Evolutionary conservation across 2,329 filamentous ascomycete species (phyloP).

Genomic region (Epicoccum nigrum): DNA sequence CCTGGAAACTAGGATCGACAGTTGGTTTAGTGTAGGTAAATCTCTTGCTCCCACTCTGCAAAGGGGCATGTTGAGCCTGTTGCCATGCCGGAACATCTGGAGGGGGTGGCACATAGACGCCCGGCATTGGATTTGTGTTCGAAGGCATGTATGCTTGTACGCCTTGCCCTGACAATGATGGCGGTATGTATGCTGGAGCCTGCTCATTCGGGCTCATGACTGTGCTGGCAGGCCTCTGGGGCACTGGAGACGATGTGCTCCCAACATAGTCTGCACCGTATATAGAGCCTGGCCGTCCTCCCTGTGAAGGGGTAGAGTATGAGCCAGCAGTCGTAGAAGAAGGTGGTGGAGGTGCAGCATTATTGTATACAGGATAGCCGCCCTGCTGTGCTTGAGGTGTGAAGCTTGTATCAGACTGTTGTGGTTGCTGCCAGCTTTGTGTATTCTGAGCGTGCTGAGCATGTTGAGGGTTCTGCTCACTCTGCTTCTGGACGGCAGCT

Average conservation of each 20-base stretch:
- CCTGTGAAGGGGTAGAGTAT: constrained; percentile 40
- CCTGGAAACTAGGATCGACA: constrained; percentile 34
- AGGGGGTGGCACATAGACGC: constrained; percentile 45
- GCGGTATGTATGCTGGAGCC: constrained; percentile 41
- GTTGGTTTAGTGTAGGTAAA: constrained; percentile 41
- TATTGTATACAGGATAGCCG: constrained; percentile 36
- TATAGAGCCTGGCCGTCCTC: constrained; percentile 34
- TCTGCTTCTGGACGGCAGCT: constrained; percentile 29
- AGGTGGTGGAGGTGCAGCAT: constrained; percentile 35
- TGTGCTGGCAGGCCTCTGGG: constrained; percentile 29
- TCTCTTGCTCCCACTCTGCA: constrained; percentile 39
- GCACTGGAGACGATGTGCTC: constrained; percentile 23
- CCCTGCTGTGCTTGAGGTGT: constrained; percentile 33
- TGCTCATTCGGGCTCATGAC: constrained; percentile 42
- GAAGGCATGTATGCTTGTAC: constrained; percentile 42
- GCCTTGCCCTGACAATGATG: constrained; percentile 42
- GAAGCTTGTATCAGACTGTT: constrained; percentile 28
- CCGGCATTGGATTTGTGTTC: constrained; percentile 45
- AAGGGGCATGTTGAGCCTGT: constrained; percentile 43
- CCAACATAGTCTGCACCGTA: constrained; percentile 36
- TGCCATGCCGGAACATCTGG: constrained; percentile 47
- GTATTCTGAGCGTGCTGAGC: constrained; percentile 11
- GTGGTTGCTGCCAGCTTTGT: constrained; percentile 27
- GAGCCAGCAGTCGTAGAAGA: constrained; percentile 40
- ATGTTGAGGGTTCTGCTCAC: background rate